phyloP scores from a whole-genome alignment of 2,329 filamentous ascomycete species.

The Pseudogymnoascus sp. region DNA sequence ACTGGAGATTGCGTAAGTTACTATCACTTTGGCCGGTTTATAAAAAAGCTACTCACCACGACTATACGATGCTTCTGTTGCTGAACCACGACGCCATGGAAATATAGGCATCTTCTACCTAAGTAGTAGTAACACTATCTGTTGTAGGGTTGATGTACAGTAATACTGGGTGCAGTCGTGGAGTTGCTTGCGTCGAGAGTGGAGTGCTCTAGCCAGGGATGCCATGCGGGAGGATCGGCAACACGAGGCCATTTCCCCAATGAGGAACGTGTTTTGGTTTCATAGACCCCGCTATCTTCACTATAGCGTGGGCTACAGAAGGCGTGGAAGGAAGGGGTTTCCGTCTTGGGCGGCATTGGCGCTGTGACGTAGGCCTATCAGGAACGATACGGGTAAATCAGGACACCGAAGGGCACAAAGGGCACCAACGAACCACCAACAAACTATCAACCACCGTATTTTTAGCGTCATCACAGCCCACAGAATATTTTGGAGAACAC shows the following conservation, averaged over 20 bases:
- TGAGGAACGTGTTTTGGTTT: neutral
- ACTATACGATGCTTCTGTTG: conserved; percentile 2
- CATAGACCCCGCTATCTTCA: neutral
- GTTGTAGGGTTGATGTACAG: neutral
- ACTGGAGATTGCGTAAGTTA: neutral
- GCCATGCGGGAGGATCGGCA: conserved; percentile 4
- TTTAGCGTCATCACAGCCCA: neutral
- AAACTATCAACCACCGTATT: neutral
- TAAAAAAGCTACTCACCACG: conserved; percentile 1
- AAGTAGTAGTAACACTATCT: neutral
- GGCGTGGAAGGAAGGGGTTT: neutral
- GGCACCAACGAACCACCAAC: neutral
- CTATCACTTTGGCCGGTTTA: neutral
- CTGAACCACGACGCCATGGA: neutral
- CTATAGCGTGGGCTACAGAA: neutral
- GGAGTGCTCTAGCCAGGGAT: neutral
- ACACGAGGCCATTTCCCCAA: conserved; percentile 1
- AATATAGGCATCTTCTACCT: neutral
- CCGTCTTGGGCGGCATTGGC: neutral
- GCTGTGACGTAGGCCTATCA: conserved; percentile 4
- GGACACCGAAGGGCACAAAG: neutral
- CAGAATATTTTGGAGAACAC: conserved; percentile 1
- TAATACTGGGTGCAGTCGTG: neutral
- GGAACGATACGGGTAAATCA: conserved; percentile 1
- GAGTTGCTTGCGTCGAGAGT: conserved; percentile 1